Conservation (phyloP, 805 yeast species). For the Suhomyces pyralidae region DNA sequence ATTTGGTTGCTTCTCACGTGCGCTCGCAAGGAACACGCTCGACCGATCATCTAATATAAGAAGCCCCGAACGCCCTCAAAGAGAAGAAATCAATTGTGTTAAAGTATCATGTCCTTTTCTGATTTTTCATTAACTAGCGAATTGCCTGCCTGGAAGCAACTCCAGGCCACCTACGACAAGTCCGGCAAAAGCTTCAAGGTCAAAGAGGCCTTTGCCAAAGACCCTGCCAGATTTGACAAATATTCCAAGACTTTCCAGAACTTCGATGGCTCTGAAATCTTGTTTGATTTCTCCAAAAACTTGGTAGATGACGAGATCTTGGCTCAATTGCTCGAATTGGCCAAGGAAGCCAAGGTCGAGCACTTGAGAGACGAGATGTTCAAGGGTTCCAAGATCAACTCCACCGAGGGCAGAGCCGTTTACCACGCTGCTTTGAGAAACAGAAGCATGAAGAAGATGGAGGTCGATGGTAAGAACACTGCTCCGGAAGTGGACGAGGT, state of each 20-base stretch:
- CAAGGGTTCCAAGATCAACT: conserved; percentile 88
- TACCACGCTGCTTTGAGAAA: conserved; percentile 96
- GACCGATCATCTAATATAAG: not conserved
- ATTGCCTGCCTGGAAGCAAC: conserved; percentile 79
- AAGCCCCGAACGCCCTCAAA: not conserved
- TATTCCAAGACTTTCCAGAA: conserved; percentile 76
- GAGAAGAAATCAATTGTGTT: no score
- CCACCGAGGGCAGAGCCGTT: conserved; percentile 95
- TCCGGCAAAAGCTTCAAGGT: conserved; percentile 71
- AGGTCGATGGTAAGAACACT: conserved; percentile 85
- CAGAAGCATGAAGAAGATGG: conserved; percentile 79
- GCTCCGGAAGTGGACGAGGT: conserved; percentile 90
- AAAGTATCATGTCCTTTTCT: conserved; percentile 12
- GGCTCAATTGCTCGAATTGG: conserved; percentile 65
- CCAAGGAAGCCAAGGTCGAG: conserved; percentile 88
- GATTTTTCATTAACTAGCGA: conserved; percentile 61
- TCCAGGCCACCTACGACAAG: conserved; percentile 66
- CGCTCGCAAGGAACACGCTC: conserved; percentile 1
- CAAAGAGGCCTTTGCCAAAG: conserved; percentile 72
- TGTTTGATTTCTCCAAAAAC: conserved; percentile 95
- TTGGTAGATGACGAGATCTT: conserved; percentile 83
- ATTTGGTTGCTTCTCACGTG: not conserved
- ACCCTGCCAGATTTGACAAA: conserved; percentile 71
- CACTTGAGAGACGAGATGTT: conserved; percentile 87
- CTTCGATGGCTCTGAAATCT: conserved; percentile 81